Percentiles rank a stretch among this genome's conserved stretches.
Evolutionary conservation across 2,329 filamentous ascomycete genomes (phyloP).

Genomic region (Monosporascus sp.): DNA sequence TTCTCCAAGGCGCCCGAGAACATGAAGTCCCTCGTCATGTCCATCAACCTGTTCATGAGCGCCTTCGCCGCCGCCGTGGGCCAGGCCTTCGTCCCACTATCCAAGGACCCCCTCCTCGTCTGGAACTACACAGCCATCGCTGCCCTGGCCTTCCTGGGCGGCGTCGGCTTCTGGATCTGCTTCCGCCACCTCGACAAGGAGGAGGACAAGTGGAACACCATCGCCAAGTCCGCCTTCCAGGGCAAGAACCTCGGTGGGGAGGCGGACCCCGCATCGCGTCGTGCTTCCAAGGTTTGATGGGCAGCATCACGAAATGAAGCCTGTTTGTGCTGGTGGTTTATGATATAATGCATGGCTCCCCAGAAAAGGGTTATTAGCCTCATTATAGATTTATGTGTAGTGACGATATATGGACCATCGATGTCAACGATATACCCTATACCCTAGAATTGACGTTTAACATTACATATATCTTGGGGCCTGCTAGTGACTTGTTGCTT

Average conservation of each 20-base stretch:
- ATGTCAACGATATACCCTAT: too few relatives aligned
- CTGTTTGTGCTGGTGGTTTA: too few relatives aligned
- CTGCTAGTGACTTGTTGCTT: too few relatives aligned
- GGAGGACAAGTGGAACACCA: conserved; percentile 46
- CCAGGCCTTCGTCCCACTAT: conserved; percentile 51
- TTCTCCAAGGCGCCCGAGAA: conserved; percentile 69
- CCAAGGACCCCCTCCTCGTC: conserved; percentile 57
- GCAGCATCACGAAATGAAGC: too few relatives aligned
- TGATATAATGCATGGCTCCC: too few relatives aligned
- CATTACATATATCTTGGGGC: too few relatives aligned
- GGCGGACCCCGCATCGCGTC: not conserved
- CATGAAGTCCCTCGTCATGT: conserved; percentile 65
- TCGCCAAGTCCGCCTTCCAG: not conserved
- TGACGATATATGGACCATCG: too few relatives aligned
- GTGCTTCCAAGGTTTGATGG: not conserved
- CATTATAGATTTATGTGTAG: too few relatives aligned
- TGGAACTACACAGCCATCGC: conserved; percentile 64
- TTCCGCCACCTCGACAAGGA: conserved; percentile 54
- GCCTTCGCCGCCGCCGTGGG: conserved; percentile 62
- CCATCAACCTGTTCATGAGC: conserved; percentile 61
- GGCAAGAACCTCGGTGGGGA: conserved; percentile 3
- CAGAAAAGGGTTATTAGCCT: too few relatives aligned
- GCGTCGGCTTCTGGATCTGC: conserved; percentile 59
- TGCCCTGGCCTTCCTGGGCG: conserved; percentile 44
- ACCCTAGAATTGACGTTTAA: too few relatives aligned